phyloP scores from a whole-genome alignment of 768 basidiomycete species.

The Suillus fuscotomentosus region DNA sequence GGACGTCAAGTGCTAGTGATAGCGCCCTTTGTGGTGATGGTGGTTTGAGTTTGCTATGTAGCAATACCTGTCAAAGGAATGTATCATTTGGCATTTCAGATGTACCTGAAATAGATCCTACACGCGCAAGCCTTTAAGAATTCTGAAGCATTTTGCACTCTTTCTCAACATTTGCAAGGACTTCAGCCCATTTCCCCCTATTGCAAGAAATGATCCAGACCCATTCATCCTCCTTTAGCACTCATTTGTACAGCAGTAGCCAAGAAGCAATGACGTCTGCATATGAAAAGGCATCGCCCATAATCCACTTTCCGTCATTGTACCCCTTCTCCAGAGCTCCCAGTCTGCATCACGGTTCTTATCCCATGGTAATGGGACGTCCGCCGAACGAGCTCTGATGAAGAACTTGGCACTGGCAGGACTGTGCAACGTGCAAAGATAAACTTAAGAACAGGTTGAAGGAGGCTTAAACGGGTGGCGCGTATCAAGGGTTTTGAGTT shows the following conservation, averaged over 20 bases:
- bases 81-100: not conserved
- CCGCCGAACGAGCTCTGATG: slow-evolving; percentile 31
- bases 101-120: no score
- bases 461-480: not conserved
- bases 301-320: slow-evolving; percentile 25
- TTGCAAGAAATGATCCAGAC: slow-evolving; percentile 20
- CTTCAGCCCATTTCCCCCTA: slow-evolving; percentile 23
- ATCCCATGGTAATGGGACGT: slow-evolving; percentile 36
- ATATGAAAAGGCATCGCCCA: slow-evolving; percentile 31
- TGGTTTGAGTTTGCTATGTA: not conserved
- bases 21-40: not conserved
- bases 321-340: slow-evolving; percentile 13
- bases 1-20: no score
- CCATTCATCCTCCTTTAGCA: slow-evolving; percentile 26
- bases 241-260: slow-evolving; percentile 16
- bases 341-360: slow-evolving; percentile 31
- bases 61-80: not conserved
- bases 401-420: slow-evolving; percentile 38
- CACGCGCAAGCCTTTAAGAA: not conserved
- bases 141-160: slow-evolving; percentile 20
- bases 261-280: slow-evolving; percentile 25
- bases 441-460: not conserved
- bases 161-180: slow-evolving; percentile 22
- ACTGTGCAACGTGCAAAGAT: slow-evolving; percentile 25
- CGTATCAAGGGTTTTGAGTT: slow-evolving; percentile 21